These are phyloP conservation scores for Monilinia polystroma DNA, from an alignment of 2,329 filamentous ascomycete species.

Conservation along the genomic window DNA sequence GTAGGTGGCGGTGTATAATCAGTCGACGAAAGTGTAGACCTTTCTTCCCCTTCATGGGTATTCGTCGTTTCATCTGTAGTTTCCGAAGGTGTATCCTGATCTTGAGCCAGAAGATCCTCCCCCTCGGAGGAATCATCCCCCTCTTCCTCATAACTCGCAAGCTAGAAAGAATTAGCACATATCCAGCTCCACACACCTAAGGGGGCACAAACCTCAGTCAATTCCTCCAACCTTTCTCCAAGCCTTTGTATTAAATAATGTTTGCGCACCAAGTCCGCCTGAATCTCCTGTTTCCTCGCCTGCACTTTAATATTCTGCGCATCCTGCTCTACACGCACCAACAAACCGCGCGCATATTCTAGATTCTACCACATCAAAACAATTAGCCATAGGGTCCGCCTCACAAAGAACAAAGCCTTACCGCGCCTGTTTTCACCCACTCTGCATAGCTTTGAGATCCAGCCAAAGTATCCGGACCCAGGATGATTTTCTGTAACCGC, in stretches of 20 bases:
- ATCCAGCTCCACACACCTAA: neutral
- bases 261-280: slow-evolving; percentile 63
- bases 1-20: slow-evolving; percentile 20
- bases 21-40: slow-evolving; percentile 25
- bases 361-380: slow-evolving; percentile 56
- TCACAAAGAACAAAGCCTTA: slow-evolving; percentile 38
- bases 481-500: slow-evolving; percentile 64
- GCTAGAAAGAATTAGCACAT: slow-evolving; percentile 24
- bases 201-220: slow-evolving; percentile 54
- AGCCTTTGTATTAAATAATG: slow-evolving; percentile 65
- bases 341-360: slow-evolving; percentile 65
- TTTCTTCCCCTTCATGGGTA: slow-evolving; percentile 11
- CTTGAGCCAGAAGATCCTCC: slow-evolving; percentile 53
- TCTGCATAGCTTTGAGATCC: slow-evolving; percentile 61
- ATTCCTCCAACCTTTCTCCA: slow-evolving; percentile 63
- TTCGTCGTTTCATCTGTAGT: slow-evolving; percentile 34
- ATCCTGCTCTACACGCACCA: slow-evolving; percentile 70
- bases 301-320: slow-evolving; percentile 58
- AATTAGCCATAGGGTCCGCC: neutral
- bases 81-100: slow-evolving; percentile 51
- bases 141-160: slow-evolving; percentile 30
- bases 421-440: slow-evolving; percentile 56
- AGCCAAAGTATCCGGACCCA: slow-evolving; percentile 60
- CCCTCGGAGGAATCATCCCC: slow-evolving; percentile 47
- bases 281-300: slow-evolving; percentile 57